Conservation (phyloP, 2,329 filamentous ascomycete genomes). For the Bertia moriformis region DNA sequence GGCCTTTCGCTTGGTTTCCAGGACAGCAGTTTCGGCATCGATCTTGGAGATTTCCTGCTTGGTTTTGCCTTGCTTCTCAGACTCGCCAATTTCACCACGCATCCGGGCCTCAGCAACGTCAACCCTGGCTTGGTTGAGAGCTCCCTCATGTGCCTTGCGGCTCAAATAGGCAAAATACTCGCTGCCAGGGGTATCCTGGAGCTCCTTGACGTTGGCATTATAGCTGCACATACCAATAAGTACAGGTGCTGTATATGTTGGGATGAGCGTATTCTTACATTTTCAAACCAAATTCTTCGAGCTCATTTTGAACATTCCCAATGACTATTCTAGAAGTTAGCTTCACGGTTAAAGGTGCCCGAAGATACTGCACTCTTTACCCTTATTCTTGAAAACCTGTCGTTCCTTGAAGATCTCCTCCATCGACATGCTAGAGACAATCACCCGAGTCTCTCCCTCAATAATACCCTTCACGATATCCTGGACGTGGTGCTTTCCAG, state of each 20-base stretch:
- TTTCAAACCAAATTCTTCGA: constrained; percentile 66
- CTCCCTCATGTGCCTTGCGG: constrained; percentile 73
- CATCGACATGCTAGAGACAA: constrained; percentile 84
- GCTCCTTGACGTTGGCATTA: constrained; percentile 68
- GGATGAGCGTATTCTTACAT: constrained; percentile 35
- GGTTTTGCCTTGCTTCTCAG: constrained; percentile 63
- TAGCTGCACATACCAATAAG: constrained; percentile 23
- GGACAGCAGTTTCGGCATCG: constrained; percentile 69
- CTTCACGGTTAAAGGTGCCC: constrained; percentile 4
- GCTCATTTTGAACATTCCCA: constrained; percentile 62
- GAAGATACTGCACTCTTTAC: constrained; percentile 3
- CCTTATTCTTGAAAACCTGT: constrained; percentile 59
- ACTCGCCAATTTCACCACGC: constrained; percentile 61
- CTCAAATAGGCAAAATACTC: constrained; percentile 72
- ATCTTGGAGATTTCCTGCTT: constrained; percentile 82
- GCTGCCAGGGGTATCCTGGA: constrained; percentile 69
- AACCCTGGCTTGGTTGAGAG: constrained; percentile 62
- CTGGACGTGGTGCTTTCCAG: constrained; percentile 47
- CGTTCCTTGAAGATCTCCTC: constrained; percentile 74
- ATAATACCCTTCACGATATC: constrained; percentile 84
- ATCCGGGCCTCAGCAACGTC: constrained; percentile 52
- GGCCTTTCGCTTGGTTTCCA: constrained; percentile 71
- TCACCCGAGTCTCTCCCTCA: constrained; percentile 71
- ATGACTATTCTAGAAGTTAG: constrained; percentile 40
- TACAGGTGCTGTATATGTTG: neutral